A percentile compares a stretch with the other conserved stretches of the same genome.
These are phyloP conservation scores for Cladosporium sp. DNA, from an alignment of 2,329 filamentous ascomycete species.

Conservation along the genomic window DNA sequence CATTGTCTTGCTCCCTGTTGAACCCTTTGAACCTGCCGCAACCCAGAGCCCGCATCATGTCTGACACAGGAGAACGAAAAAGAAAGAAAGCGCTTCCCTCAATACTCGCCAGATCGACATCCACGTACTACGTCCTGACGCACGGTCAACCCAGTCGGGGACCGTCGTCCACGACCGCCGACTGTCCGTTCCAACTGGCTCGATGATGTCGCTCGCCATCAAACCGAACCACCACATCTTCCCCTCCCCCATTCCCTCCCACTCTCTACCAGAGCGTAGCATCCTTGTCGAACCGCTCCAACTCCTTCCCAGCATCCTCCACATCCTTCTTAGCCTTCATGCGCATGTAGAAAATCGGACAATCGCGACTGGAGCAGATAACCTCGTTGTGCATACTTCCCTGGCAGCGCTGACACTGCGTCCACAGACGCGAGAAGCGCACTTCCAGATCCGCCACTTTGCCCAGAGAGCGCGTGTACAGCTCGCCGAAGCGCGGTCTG, in stretches of 20 bases:
- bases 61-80: constrained; percentile 10
- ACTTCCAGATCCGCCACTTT: constrained; percentile 92
- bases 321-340: constrained; percentile 99
- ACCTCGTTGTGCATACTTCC: constrained; percentile 98
- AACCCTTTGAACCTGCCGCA: too few species aligned
- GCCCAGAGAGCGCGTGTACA: constrained; percentile 87
- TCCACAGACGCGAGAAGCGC: constrained; percentile 89
- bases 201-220: background rate
- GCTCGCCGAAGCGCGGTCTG: constrained; percentile 76
- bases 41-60: background rate
- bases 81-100: background rate
- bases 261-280: constrained; percentile 60
- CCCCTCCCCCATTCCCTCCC: background rate
- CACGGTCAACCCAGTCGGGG: background rate
- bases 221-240: background rate
- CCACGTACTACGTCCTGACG: constrained; percentile 3
- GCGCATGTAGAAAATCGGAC: constrained; percentile 99
- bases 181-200: constrained; percentile 1
- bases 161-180: background rate
- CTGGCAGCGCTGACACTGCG: constrained; percentile 96
- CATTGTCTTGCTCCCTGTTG: background rate
- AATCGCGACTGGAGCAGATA: constrained; percentile 93
- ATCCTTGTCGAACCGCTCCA: constrained; percentile 85
- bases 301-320: constrained; percentile 87
- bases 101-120: constrained; percentile 4